phyloP scores from a whole-genome alignment of 306 rosid species.

The Ceratonia siliqua region DNA sequence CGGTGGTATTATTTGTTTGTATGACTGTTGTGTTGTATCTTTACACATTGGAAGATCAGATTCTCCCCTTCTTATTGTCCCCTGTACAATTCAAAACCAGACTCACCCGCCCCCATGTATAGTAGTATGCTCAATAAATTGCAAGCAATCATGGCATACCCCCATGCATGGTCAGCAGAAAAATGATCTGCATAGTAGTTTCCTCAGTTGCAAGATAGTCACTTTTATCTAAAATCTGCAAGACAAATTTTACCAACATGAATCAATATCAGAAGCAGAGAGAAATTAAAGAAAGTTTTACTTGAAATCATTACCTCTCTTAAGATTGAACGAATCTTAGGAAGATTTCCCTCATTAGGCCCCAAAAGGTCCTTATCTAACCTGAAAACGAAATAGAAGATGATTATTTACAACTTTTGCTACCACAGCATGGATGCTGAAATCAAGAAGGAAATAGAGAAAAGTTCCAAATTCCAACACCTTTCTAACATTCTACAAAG shows the following conservation, averaged over 20 bases:
- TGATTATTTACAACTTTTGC: not conserved
- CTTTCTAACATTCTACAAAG: constrained; percentile 17
- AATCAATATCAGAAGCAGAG: not conserved
- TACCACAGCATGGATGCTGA: not conserved
- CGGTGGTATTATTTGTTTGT: not conserved
- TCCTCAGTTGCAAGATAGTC: constrained; percentile 26
- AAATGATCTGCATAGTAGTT: not conserved
- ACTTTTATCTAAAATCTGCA: constrained; percentile 26
- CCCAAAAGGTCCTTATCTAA: constrained; percentile 36
- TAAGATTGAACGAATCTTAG: not conserved
- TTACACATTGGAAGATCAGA: constrained; percentile 15
- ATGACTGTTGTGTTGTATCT: not conserved
- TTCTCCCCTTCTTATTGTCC: not conserved
- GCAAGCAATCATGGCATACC: not conserved
- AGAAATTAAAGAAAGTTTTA: not conserved
- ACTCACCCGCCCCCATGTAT: not conserved
- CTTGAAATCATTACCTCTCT: constrained; percentile 13
- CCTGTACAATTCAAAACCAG: not conserved
- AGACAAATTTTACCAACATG: not conserved
- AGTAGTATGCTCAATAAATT: not conserved
- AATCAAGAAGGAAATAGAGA: not conserved
- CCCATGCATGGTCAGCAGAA: not conserved
- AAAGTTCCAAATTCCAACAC: not conserved
- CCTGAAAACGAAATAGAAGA: constrained; percentile 5
- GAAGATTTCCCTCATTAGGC: constrained; percentile 20